Base-by-base conservation (phyloP, 2,329 filamentous ascomycete species). In the Cladobotryum mycophilum region DNA sequence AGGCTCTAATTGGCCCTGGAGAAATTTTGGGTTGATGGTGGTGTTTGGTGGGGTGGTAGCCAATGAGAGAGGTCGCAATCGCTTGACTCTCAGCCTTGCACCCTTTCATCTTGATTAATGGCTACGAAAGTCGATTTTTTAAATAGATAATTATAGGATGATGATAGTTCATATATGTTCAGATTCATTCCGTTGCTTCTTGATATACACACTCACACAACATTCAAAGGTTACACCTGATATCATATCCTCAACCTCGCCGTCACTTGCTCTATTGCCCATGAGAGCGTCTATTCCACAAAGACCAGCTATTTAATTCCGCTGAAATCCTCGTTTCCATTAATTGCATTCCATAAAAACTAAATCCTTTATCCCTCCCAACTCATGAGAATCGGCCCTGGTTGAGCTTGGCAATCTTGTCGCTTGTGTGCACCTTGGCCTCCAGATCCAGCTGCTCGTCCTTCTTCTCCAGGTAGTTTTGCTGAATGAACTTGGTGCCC, bases 401-500 rank as follows among this genome's bases (percentile, higher is more conserved):
- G 61, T 69, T 69, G 42, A 71, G 55, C 61, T 65, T 68, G 56
- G 65, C 64, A 50, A 71, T 62, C 63, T 66, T 69, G 64, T 73
- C 58, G 59, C 59, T 65, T 49, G 67, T 63, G 61, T 70, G 68
- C 40, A 70, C 67, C 61, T 67, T 68, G 53, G 67, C 68, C 44
- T 61, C 65, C 47, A 64, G 55, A 54, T 71, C 68, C 48, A 69
- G 54, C 51, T 69, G 65, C 56, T 69, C 62, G 37, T 72, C 70
- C 61, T 73, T 67, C 72, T 84, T 77, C 47, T 74, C 69, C 53
- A 84, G 66, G 70, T 88, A 88, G 73, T 90, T 89, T 66, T 87
- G 84, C 72, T 91, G 87, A 64, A 89, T 73, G 61, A 89, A 90
- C 57, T 89, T 74, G 68, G 88, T 89, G 53, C 88, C 88, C 73